Conservation (phyloP, 1,139 yeast genomes). For the Meyerozyma guilliermondii region DNA sequence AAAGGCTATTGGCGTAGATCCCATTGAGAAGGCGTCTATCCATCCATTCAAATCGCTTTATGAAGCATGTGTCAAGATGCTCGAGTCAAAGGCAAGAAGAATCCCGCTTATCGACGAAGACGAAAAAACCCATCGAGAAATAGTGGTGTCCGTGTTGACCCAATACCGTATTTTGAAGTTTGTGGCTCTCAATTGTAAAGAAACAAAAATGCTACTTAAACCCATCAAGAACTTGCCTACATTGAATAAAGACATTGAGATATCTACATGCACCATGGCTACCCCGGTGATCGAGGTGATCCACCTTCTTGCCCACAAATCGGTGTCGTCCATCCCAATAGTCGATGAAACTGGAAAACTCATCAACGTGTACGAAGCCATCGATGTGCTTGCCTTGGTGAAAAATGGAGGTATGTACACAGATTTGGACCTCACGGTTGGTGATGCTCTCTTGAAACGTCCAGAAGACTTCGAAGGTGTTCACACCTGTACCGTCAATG, state of each 20-base stretch:
- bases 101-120: conserved; percentile 94
- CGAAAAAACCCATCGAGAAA: conserved; percentile 87
- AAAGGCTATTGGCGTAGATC: conserved; percentile 81
- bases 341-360: conserved; percentile 73
- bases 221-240: conserved; percentile 65
- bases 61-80: conserved; percentile 93
- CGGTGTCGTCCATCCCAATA: conserved; percentile 90
- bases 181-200: conserved; percentile 93
- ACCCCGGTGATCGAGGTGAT: conserved; percentile 96
- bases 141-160: conserved; percentile 91
- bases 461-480: conserved; percentile 98
- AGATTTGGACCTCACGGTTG: conserved; percentile 86
- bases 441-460: conserved; percentile 92
- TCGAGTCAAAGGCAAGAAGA: conserved; percentile 84
- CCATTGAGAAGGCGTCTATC: conserved; percentile 81
- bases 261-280: conserved; percentile 80
- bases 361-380: conserved; percentile 92
- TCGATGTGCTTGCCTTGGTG: conserved; percentile 86
- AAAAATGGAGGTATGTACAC: conserved; percentile 87
- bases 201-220: conserved; percentile 76
- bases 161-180: conserved; percentile 95
- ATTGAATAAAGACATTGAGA: conserved; percentile 53
- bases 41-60: conserved; percentile 89
- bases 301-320: conserved; percentile 68
- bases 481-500: conserved; percentile 87